Evolutionary conservation across 1,284 basidiomycete genomes (phyloP), one percentile per base, ranked within the genome.

Genomic region (Thecaphora thlaspeos): DNA sequence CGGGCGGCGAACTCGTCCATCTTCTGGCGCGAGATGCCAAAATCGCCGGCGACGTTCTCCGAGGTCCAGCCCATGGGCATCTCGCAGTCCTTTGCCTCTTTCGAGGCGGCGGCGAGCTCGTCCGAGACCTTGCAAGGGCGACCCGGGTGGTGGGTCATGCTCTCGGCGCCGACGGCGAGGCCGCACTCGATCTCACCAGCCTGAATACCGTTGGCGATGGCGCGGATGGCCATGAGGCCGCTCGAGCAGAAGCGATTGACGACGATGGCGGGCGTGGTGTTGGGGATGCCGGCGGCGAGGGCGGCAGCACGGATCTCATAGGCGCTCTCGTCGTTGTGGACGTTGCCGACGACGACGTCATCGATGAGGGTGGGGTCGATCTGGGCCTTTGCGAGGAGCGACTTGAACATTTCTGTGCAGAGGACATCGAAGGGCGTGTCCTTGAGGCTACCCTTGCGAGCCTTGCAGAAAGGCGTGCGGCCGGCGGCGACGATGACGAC

Each of bases 41-140:
- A 95, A 51, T 94, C 86, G 17, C 71, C 67, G n/a, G 77, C 75
- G 22, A 80, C 70, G 53, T 89, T 87, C 76, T 92, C 90, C 3
- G 88, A 87, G 2, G 90, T 90, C 89, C 89, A 90, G 11, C 89
- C 88, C 89, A 91, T 91, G 22, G 87, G 87, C 79, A 85, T 86
- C 43, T 55, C 58, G 52, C 71, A 74, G 44, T 74, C 71, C 21
- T 61, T 56, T 0, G 71, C 71, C 41, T 72, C 68, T 50, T 72
- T 65, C 34, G 43, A 56, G 3, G 42, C n/a, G 21, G 41, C 48
- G 43, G 30, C 46, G 11, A 74, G 46, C 42, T 71, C 68, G n/a
- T 61, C 54, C 21, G 51, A 57, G 49, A 70, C 60, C n/a, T 41
- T 41, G n/a, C 48, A 58, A 11, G 61, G 60, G 8, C 55, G 46